Base-by-base conservation (phyloP, 139 green algal genomes). In the Chlorokybus atmophyticus region DNA sequence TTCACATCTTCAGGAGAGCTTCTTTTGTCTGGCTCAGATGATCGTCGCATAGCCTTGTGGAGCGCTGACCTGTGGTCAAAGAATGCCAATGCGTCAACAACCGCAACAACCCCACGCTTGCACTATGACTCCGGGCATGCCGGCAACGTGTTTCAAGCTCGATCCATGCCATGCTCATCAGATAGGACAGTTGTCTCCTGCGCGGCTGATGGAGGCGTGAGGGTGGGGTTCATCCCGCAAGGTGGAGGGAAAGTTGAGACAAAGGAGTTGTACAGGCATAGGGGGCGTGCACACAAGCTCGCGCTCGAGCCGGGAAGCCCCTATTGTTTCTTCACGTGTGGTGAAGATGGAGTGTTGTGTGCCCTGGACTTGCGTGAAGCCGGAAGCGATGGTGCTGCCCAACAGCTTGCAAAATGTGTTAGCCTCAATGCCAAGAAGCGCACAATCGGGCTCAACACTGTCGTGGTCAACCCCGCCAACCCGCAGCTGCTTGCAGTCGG, bases 71-170 rank as follows among this genome's bases (percentile, higher is more conserved):
- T 5, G 40, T 66, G 66, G 3, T 8, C 19, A 19, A 24, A 54
- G 29, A 40, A 27, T n/a, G n/a, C n/a, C n/a, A n/a, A n/a, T n/a
- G n/a, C n/a, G n/a, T n/a, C n/a, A n/a, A n/a, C n/a, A n/a, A n/a
- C n/a, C n/a, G n/a, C n/a, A n/a, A n/a, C n/a, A n/a, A n/a, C n/a
- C n/a, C n/a, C n/a, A n/a, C n/a, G n/a, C n/a, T n/a, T n/a, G n/a
- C n/a, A n/a, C n/a, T n/a, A n/a, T n/a, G n/a, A n/a, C n/a, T n/a
- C n/a, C n/a, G n/a, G n/a, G n/a, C n/a, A n/a, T n/a, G n/a, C n/a
- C n/a, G n/a, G 75, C 73, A 84, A 84, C 59, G 65, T 84, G 1
- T 84, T 84, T 55, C 77, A 84, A 69, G 78, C 78, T 0, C 63
- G 64, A 21, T 39, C 58, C 23, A 55, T 84, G 58, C 75, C 77